Base-by-base conservation (phyloP, 768 basidiomycete genomes). In the Mycena galericulata region DNA sequence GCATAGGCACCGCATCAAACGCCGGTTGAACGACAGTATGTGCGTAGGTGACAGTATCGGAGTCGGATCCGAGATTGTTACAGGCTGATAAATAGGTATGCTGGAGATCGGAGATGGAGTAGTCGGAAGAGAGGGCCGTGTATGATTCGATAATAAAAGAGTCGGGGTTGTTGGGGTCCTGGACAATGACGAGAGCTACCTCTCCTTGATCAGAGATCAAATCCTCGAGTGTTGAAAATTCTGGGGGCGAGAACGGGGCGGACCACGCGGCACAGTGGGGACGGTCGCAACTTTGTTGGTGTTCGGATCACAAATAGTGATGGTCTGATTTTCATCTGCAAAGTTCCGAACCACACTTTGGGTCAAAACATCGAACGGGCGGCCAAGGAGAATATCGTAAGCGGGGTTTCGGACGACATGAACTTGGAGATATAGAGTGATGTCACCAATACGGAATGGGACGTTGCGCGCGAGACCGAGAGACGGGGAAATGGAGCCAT, bases 401-500 rank as follows among this genome's bases (percentile, higher is more conserved):
- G 69, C 69, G 6, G 69, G 65, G 6, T 66, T 55, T 0, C 32
- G 32, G 32, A 70, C 46, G 2, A 70, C 38, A 18, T 70, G 69
- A 0, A 70, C 69, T 51, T 70, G 69, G 4, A 70, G 56, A 32
- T 65, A 67, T 0, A 57, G 17, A 7, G 45, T 47, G 3, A 70
- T 41, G 10, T 67, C 61, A 4, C 65, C 69, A n/a, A 70, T 46
- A 12, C 53, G 43, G 30, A 70, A 70, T 0, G 69, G 69, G 32
- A 70, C 65, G 26, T 70, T 66, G 10, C 53, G 45, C 18, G 69
- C 65, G 53, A 67, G 27, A 0, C 69, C 69, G 12, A 70, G 46
- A 2, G 69, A 46, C 5, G 22, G 50, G 11, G 5, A 18, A 38
- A 60, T 17, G 1, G 43, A 36, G 24, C 45, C 58, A 26, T 46